These are phyloP conservation scores for Aurinia saxatilis DNA, from an alignment of 345 rosid genomes.

Conservation along the genomic window DNA sequence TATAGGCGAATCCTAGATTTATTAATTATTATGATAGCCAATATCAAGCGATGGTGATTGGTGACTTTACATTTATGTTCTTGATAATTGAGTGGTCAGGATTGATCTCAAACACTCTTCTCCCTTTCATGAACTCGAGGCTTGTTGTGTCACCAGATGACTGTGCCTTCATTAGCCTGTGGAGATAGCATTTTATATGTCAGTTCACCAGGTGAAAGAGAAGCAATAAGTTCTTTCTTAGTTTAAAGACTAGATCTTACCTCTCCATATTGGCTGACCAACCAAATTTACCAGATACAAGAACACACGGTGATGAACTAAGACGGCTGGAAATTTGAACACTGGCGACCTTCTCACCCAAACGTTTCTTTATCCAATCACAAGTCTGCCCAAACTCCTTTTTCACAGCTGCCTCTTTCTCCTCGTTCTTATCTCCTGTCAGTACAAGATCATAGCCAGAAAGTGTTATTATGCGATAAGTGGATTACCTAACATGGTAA, in stretches of 20 bases:
- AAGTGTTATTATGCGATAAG: background rate
- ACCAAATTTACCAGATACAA: constrained; percentile 90
- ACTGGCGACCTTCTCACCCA: constrained; percentile 86
- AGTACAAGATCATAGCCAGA: constrained; percentile 13
- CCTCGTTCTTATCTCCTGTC: constrained; percentile 87
- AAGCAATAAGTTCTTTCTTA: background rate
- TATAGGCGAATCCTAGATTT: background rate
- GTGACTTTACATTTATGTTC: constrained; percentile 49
- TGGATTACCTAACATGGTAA: background rate
- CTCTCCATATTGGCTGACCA: constrained; percentile 99
- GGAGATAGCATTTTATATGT: constrained; percentile 12
- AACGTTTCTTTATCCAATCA: constrained; percentile 88
- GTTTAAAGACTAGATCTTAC: constrained; percentile 32
- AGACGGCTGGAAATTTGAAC: constrained; percentile 86
- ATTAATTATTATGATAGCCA: background rate
- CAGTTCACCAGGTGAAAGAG: background rate
- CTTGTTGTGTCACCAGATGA: constrained; percentile 60
- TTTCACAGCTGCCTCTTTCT: constrained; percentile 65
- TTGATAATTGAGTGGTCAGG: constrained; percentile 78
- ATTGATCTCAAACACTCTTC: constrained; percentile 96
- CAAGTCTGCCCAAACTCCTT: constrained; percentile 86
- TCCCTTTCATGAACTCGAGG: constrained; percentile 92
- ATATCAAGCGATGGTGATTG: background rate
- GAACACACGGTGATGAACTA: constrained; percentile 95
- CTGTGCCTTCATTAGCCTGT: constrained; percentile 92